Evolutionary conservation across 768 basidiomycete species (phyloP), one percentile per base, ranked within the genome.

Genomic region (Leccinum subgranulosum): DNA sequence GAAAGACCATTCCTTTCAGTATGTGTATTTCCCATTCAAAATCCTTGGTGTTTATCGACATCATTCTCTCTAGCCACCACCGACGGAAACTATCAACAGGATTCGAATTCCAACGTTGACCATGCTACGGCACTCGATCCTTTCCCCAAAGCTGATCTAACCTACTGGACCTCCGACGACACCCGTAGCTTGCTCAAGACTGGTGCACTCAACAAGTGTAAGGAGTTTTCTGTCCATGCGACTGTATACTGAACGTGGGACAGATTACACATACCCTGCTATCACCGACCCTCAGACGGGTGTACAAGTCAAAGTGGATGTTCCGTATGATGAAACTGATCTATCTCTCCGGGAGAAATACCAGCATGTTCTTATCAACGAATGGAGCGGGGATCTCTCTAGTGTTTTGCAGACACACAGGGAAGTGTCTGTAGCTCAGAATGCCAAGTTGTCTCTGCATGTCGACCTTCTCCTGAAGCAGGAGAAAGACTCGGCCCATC

Each of bases 181-280:
- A n/a, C 31, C 1, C 64, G 64, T 14, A 23, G 56, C 17, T 27
- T 66, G 10, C 34, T 57, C 29, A 15, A 6, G 4, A 55, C 51
- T 2, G 27, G 39, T 15, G 5, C 23, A 12, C 27, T 11, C 0
- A 27, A 56, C 4, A 66, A 63, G 28, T 60, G 64, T 58, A 28
- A 3, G 60, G 12, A 6, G 2, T 27, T 47, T 36, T 12, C 6
- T 23, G 21, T 14, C 9, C 7, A 15, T 3, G 21, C 11, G 9
- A 47, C 1, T 10, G 4, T 5, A 1, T 19, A 11, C 50, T 25
- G 9, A 49, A 51, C 4, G 1, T 36, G 15, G n/a, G 21, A 58
- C 23, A 66, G 64, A 60, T 49, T 66, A 66, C 47, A 63, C 64
- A 12, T 66, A 66, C 25, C 64, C 64, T n/a, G 14, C 54, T 6